A percentile compares a stretch with the other conserved stretches of the same genome.
These are phyloP conservation scores for Alnus rubra DNA, from an alignment of 306 rosid species.

Conservation along the genomic window DNA sequence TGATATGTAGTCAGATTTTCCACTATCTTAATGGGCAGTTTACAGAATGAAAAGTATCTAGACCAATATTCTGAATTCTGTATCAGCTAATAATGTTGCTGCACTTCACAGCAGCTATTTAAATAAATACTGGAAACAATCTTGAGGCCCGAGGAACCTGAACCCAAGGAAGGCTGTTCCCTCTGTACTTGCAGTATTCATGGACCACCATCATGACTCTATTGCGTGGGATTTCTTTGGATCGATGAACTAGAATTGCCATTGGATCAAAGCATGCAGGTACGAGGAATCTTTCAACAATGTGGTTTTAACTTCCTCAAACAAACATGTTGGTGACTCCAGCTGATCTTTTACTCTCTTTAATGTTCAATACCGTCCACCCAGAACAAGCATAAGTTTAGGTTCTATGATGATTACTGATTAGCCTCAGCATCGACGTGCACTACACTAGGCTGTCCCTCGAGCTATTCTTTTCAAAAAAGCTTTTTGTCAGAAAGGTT, in stretches of 20 bases:
- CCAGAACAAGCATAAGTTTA: conserved; percentile 30
- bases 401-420: conserved; percentile 45
- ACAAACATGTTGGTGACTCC: neutral
- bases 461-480: conserved; percentile 33
- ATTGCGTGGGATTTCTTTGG: neutral
- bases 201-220: neutral
- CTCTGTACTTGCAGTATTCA: neutral
- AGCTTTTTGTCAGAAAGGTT: conserved; percentile 44
- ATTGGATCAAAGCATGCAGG: neutral
- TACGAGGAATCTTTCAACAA: neutral
- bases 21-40: neutral
- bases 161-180: neutral
- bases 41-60: neutral
- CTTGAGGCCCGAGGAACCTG: neutral
- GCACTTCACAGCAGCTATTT: neutral
- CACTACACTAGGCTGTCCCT: conserved; percentile 53
- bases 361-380: neutral
- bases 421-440: conserved; percentile 42
- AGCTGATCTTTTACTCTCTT: neutral
- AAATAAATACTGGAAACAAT: neutral
- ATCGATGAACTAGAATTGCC: neutral
- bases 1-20: neutral
- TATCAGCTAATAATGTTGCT: neutral
- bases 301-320: neutral
- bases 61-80: neutral